phyloP scores from a whole-genome alignment of 108 stramenopile species.

The Cyclotella choctawhatcheeana region DNA sequence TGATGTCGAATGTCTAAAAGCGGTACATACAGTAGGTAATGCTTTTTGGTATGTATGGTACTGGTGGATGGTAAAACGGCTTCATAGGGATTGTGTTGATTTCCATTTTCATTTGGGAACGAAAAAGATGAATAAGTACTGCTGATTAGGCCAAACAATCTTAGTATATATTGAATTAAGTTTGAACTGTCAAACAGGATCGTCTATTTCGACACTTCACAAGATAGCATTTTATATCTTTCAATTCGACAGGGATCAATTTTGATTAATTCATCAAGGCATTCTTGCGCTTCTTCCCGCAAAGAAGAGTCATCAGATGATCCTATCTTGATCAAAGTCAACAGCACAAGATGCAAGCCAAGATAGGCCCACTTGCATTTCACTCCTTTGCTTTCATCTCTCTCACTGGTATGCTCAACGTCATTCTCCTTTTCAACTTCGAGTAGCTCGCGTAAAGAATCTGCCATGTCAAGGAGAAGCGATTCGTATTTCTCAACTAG shows the following conservation, averaged over 20 bases:
- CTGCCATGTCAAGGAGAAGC: constrained; percentile 45
- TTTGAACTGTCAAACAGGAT: too few species aligned
- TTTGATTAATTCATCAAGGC: constrained; percentile 29
- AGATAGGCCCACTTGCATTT: constrained; percentile 58
- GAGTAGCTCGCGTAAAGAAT: constrained; percentile 47
- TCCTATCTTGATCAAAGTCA: constrained; percentile 22
- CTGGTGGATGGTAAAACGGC: too few species aligned
- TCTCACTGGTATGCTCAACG: constrained; percentile 24
- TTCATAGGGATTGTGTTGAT: too few species aligned
- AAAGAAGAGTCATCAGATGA: constrained; percentile 11
- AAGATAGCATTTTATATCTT: constrained; percentile 37
- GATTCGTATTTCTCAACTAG: constrained; percentile 31
- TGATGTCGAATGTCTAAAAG: too few species aligned
- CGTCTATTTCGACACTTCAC: constrained; percentile 12
- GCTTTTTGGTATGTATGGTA: too few species aligned
- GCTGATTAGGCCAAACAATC: too few species aligned
- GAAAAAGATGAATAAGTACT: too few species aligned
- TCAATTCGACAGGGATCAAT: constrained; percentile 49
- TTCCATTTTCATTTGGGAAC: too few species aligned
- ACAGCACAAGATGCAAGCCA: constrained; percentile 51
- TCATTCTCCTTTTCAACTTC: constrained; percentile 64
- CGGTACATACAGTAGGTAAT: too few species aligned
- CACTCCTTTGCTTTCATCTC: constrained; percentile 49
- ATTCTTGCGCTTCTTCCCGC: constrained; percentile 34
- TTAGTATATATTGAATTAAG: too few species aligned